Percentiles rank a stretch among this genome's conserved stretches.
Conservation (phyloP, 352 stramenopile species). For the Phytopythium ostracodes region DNA sequence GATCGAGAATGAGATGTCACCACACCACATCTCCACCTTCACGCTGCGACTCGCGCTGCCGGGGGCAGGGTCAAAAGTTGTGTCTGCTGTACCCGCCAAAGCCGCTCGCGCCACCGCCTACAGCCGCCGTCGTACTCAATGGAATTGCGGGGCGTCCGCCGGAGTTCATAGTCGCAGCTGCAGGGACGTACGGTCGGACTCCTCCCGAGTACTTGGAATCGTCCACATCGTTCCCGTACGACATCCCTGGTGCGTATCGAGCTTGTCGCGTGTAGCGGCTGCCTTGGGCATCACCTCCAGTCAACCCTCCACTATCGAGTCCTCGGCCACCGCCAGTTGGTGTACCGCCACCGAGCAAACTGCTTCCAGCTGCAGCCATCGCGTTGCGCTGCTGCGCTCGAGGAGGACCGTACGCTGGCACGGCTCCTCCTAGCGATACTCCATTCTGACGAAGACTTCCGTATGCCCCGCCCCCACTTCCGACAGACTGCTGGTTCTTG, state of each 20-base stretch:
- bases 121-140: conserved; percentile 38
- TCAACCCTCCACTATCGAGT: conserved; percentile 42
- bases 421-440: conserved; percentile 5
- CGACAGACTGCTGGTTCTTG: conserved; percentile 49
- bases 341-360: conserved; percentile 50
- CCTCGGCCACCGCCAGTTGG: conserved; percentile 39
- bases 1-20: conserved; percentile 12
- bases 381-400: conserved; percentile 57
- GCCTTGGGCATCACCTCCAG: conserved; percentile 32
- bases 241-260: conserved; percentile 67
- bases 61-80: conserved; percentile 56
- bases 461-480: conserved; percentile 23
- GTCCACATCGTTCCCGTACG: conserved; percentile 46
- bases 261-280: conserved; percentile 80
- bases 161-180: conserved; percentile 14
- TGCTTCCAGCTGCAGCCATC: conserved; percentile 66
- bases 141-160: conserved; percentile 17
- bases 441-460: conserved; percentile 35
- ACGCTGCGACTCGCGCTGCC: not conserved
- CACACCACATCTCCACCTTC: conserved; percentile 6
- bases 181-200: conserved; percentile 44
- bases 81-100: conserved; percentile 69
- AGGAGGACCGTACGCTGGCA: conserved; percentile 35
- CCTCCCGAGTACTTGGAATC: conserved; percentile 52
- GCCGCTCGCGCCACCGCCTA: conserved; percentile 37